Evolutionary conservation across 257 asterid genomes (phyloP).

Genomic region (Solanum ossicruentum): DNA sequence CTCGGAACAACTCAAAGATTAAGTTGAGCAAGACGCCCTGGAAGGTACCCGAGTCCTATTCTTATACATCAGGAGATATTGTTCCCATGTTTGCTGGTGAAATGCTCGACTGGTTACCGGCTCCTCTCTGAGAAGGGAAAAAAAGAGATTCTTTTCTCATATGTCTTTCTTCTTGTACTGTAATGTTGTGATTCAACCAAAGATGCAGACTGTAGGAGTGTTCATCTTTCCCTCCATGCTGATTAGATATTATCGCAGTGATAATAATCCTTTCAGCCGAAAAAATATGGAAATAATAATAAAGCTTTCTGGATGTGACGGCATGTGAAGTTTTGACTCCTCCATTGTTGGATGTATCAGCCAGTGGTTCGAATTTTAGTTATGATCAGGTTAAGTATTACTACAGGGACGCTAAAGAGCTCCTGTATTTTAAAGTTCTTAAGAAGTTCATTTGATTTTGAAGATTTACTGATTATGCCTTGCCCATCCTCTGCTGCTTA

Average conservation of each 20-base stretch:
- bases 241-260: not conserved
- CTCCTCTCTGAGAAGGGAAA: conserved; percentile 5
- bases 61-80: conserved; percentile 55
- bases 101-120: conserved; percentile 66
- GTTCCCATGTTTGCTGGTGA: conserved; percentile 89
- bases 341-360: not conserved
- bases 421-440: not conserved
- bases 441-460: not conserved
- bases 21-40: conserved; percentile 52
- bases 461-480: not conserved
- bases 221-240: not conserved
- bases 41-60: conserved; percentile 62
- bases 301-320: not conserved
- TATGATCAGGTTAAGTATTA: not conserved
- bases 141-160: not conserved
- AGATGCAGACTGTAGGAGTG: not conserved
- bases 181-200: not conserved
- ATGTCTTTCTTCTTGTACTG: not conserved
- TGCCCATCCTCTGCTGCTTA: not conserved
- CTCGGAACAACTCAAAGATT: conserved; percentile 58
- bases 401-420: not conserved
- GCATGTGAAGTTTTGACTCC: not conserved
- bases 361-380: not conserved
- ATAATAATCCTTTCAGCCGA: not conserved
- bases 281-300: not conserved